phyloP scores from a whole-genome alignment of 192 early-diverging fungal genomes.

The Lobosporangium transversale region DNA sequence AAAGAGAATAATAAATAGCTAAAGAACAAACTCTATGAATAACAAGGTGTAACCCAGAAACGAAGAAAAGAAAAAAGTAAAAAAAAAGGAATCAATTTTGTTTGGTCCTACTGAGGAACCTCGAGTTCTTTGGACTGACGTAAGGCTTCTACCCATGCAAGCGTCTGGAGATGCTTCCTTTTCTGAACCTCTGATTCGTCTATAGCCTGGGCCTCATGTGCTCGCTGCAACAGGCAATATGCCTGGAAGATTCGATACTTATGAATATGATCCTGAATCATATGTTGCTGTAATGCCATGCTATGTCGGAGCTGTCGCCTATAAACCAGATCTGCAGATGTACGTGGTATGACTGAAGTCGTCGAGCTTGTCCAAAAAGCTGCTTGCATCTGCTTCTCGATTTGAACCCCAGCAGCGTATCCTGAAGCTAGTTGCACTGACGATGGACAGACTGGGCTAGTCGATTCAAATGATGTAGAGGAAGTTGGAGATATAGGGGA shows the following conservation, averaged over 20 bases:
- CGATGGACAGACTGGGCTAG: neutral
- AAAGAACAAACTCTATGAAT: too few species aligned
- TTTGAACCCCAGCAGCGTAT: neutral
- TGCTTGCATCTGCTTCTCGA: slow-evolving; percentile 13
- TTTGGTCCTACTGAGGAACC: slow-evolving; percentile 21
- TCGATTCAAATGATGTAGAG: neutral
- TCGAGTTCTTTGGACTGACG: slow-evolving; percentile 33
- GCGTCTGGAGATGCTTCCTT: slow-evolving; percentile 28
- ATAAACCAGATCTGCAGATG: slow-evolving; percentile 28
- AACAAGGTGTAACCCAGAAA: neutral
- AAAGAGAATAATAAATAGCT: too few species aligned
- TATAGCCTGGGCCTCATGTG: slow-evolving; percentile 38
- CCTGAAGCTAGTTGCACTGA: neutral
- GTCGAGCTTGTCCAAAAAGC: slow-evolving; percentile 36
- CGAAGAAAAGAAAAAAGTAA: slow-evolving; percentile 6
- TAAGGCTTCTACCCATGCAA: slow-evolving; percentile 37
- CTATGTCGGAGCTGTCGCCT: slow-evolving; percentile 32
- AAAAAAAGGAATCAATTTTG: neutral
- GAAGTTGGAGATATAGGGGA: neutral
- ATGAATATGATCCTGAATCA: slow-evolving; percentile 42
- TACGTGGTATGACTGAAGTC: slow-evolving; percentile 22
- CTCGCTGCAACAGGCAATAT: slow-evolving; percentile 38
- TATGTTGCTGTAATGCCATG: slow-evolving; percentile 40
- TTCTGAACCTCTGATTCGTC: slow-evolving; percentile 21
- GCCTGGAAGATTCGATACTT: slow-evolving; percentile 44